Evolutionary conservation across 2,329 filamentous ascomycete species (phyloP).

Genomic region (Samsoniella hepiali): DNA sequence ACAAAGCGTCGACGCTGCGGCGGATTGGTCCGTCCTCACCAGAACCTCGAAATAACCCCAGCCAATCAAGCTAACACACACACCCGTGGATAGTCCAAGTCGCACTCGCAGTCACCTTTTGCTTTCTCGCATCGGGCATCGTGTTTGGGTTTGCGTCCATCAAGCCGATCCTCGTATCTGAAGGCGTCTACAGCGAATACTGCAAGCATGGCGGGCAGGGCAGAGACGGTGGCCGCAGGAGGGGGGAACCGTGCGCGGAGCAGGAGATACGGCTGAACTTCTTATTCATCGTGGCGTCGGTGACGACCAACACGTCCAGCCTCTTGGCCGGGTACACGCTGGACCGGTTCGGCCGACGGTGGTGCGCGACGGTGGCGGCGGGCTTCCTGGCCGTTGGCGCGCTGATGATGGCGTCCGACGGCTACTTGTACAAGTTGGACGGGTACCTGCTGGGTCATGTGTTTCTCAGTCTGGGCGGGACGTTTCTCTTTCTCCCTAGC

Average conservation of each 20-base stretch:
- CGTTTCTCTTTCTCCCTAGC: conserved; percentile 77
- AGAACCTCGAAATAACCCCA: background rate
- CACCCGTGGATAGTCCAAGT: conserved; percentile 58
- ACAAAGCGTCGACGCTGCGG: conserved; percentile 12
- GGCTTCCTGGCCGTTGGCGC: conserved; percentile 67
- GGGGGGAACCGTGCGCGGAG: conserved; percentile 42
- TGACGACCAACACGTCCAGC: conserved; percentile 82
- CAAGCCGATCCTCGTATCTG: conserved; percentile 72
- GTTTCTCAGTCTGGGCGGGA: conserved; percentile 72
- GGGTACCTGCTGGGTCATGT: conserved; percentile 72
- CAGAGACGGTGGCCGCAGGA: conserved; percentile 25
- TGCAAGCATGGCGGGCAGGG: conserved; percentile 41
- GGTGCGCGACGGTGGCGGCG: conserved; percentile 70
- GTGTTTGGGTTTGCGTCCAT: conserved; percentile 84
- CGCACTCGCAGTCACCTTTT: conserved; percentile 65
- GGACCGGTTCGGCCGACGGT: conserved; percentile 75
- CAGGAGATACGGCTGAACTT: conserved; percentile 66
- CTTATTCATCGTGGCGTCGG: conserved; percentile 89
- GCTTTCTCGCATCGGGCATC: conserved; percentile 72
- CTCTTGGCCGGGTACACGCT: conserved; percentile 82
- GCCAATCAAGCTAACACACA: background rate
- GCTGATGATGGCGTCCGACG: conserved; percentile 67
- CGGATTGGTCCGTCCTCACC: background rate
- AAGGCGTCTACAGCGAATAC: conserved; percentile 66
- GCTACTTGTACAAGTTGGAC: conserved; percentile 62